Base-by-base conservation (phyloP, 1,284 basidiomycete species). In the Leucoagaricus sp. region DNA sequence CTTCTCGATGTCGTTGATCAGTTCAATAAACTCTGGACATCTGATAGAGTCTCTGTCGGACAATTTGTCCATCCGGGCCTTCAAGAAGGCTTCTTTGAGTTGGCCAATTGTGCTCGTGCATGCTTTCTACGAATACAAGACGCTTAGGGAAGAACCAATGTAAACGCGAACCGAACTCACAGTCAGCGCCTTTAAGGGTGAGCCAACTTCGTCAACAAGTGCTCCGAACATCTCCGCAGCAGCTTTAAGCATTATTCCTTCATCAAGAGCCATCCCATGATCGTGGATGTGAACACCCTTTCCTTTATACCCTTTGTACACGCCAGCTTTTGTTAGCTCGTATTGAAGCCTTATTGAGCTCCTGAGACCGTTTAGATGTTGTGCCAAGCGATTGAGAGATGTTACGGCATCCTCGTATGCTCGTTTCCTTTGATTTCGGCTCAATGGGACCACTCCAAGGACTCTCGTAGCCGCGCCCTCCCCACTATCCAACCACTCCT, bases 291-390 rank as follows among this genome's bases (percentile, higher is more conserved):
- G 33, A n/a, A 57, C 38, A 6, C 33, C 49, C 42, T 57, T 57
- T 29, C 55, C 55, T 38, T 52, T 57, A n/a, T 21, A 34, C 25
- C 42, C 42, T 36, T 52, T 57, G 33, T 47, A 34, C 7, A 81
- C 72, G 23, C 85, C 83, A 0, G 89, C 88, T 64, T 79, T 81
- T 17, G 89, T 84, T 31, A 97, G 72, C 49, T 94, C 90, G 58
- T 89, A 86, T 66, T 96, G 94, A 28, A 97, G 70, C 29, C 85
- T 81, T 2, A 90, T 93, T 0, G 93, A 91, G 58, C 90, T 87
- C 45, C 95, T 75, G 57, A 97, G 74, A 19, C 94, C 93, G 51
- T 89, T 94, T 40, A 97, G 73, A 73, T 97, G 94, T 67, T 98
- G 95, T 0, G 92, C 95, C 3, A 98, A 81, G 15, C 93, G 78